A percentile compares a stretch with the other conserved stretches of the same genome.
phyloP scores from a whole-genome alignment of 176 grass and related monocot genomes.

The Areca catechu region DNA sequence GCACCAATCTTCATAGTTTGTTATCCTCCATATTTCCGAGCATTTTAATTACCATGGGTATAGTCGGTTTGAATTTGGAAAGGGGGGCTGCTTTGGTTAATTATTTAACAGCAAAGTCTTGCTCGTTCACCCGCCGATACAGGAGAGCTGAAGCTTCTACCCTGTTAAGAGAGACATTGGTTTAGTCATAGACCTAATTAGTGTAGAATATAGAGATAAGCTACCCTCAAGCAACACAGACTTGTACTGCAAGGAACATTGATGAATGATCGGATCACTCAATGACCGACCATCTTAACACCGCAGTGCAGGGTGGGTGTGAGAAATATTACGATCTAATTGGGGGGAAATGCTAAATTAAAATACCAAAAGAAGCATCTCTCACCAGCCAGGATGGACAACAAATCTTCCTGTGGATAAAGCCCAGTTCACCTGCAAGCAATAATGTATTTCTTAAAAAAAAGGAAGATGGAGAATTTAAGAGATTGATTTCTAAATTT shows the following conservation, averaged over 20 bases:
- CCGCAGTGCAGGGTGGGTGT: no score
- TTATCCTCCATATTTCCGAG: neutral
- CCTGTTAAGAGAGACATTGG: slow-evolving; percentile 38
- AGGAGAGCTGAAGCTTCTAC: slow-evolving; percentile 88
- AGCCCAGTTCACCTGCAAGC: slow-evolving; percentile 79
- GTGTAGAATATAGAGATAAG: no score
- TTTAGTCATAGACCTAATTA: no score
- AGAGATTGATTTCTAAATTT: no score
- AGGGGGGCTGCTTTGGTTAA: neutral
- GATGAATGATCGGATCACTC: no score
- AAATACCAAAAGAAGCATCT: slow-evolving; percentile 7
- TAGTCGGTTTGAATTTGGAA: neutral
- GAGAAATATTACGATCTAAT: no score
- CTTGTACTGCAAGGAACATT: no score
- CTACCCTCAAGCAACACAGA: no score
- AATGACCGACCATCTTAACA: no score
- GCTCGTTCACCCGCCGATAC: slow-evolving; percentile 67
- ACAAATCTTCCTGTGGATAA: slow-evolving; percentile 76
- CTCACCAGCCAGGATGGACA: slow-evolving; percentile 96
- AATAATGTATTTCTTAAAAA: neutral
- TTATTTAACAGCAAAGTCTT: slow-evolving; percentile 59
- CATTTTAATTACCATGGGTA: neutral
- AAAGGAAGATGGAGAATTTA: no score
- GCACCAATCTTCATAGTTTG: no score
- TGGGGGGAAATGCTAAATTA: no score